Evolutionary conservation across 208 protist genomes (phyloP), one percentile per base, ranked within the genome.

Genomic region (Blastocrithidia nonstop): DNA sequence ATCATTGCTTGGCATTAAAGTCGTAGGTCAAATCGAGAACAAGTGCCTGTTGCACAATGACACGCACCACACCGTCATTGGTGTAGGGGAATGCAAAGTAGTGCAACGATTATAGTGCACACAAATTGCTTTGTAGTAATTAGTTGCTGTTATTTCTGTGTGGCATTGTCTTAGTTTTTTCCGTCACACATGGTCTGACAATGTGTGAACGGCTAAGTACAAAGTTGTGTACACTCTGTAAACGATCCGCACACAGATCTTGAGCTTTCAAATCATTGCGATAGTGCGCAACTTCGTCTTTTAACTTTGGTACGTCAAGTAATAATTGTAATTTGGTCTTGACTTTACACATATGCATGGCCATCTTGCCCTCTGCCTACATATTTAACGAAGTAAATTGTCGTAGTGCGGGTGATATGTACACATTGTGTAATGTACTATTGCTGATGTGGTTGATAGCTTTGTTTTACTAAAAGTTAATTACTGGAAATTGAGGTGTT

Each of bases 11-110:
- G 6, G 54, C 39, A 23, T 19, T 25, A 19, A 65, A n/a, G 38
- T 81, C 57, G 51, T 75, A 88, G 21, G 70, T 81, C 38, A 88
- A 36, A 31, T 88, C 73, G 35, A 83, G 8, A 8, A 59, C 57
- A 9, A 88, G 61, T 3, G 54, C 65, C 9, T 68, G 53, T 44
- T 78, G 68, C 7, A 88, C 45, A 19, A 57, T 39, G 5, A 88
- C 39, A 0, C 71, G 66, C 29, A 88, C 46, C 11, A 83, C 53
- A 2, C 78, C 78, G 13, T 24, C 33, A 11, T 64, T 38, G n/a
- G 39, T 43, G 27, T 27, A 31, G 7, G 60, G 6, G 17, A 58
- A 59, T 9, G 33, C 33, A n/a, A 50, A 21, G 46, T 62, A 68
- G 11, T n/a, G n/a, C n/a, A n/a, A n/a, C n/a, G n/a, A n/a, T n/a